Base-by-base conservation (phyloP, 805 yeast species). In the Candida peoriensis region DNA sequence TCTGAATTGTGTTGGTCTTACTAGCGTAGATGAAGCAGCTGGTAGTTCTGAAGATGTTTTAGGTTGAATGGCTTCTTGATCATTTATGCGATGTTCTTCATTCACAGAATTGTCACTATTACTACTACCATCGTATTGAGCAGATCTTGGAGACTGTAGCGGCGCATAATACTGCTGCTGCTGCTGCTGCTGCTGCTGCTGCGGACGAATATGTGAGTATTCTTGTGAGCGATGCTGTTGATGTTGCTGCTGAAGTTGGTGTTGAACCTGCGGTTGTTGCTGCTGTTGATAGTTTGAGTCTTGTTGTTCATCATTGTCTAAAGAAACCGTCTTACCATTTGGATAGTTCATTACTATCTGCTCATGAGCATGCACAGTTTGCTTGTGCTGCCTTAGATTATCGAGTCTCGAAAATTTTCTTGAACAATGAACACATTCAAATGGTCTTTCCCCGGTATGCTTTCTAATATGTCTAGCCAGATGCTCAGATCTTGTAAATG, bases 381-480 rank as follows among this genome's bases (percentile, higher is more conserved):
- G 94, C 41, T 82, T 81, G 61, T 88, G 97, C 61, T 89, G 97
- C 41, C 96, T 71, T 42, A 89, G 68, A 56, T 89, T 89, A 59
- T 89, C 97, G 39, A 89, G 63, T 30, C 97, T 70, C 13, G 88
- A 78, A 55, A 88, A 88, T 53, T 76, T 72, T 52, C 88, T 78
- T 22, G 78, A 66, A 55, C 95, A 85, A 56, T 81, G 82, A 32
- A 81, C 81, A 58, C 97, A 88, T 35, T 83, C 77, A 57, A 87
- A 88, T 3, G 97, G 97, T 38, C 95, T 68, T 57, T 88, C 97
- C 28, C 96, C 97, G 1, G 96, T 89, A 57, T 88, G 97, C 50
- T 88, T 89, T 39, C 96, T 66, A 35, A 89, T 81, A 62, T 88
- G 97, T 39, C 97, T 69, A 2, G 96, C 95, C 47, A 88, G 69